Percentiles rank a stretch among this genome's conserved stretches.
phyloP scores from a whole-genome alignment of 306 rosid species.

The Fagus crenata region DNA sequence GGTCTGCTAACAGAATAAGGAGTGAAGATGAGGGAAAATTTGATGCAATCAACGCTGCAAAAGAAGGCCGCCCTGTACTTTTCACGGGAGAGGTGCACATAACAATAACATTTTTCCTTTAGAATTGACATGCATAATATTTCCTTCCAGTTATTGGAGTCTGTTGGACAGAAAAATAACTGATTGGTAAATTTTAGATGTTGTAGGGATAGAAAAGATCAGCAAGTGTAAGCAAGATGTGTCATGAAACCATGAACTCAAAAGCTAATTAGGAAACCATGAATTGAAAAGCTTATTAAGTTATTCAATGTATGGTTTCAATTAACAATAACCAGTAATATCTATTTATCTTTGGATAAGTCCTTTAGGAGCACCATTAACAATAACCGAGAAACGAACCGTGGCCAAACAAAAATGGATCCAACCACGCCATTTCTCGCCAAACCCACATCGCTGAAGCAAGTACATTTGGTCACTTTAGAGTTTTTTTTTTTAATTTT shows the following conservation, averaged over 20 bases:
- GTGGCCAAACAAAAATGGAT: too few relatives aligned
- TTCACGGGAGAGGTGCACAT: constrained; percentile 86
- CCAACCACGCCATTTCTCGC: too few relatives aligned
- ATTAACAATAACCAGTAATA: too few relatives aligned
- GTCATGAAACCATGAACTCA: neutral
- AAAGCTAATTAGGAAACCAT: neutral
- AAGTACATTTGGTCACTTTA: too few relatives aligned
- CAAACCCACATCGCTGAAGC: too few relatives aligned
- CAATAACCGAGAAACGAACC: too few relatives aligned
- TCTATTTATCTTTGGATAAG: too few relatives aligned
- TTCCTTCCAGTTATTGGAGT: constrained; percentile 5
- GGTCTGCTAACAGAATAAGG: constrained; percentile 77
- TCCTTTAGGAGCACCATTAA: too few relatives aligned
- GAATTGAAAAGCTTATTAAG: constrained; percentile 1
- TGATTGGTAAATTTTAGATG: neutral
- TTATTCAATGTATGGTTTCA: neutral
- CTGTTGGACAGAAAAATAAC: neutral
- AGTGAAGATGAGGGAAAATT: constrained; percentile 56
- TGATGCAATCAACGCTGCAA: constrained; percentile 61
- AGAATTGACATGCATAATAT: neutral
- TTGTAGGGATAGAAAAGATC: neutral
- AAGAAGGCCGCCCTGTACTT: constrained; percentile 59
- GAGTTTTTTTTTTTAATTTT: too few relatives aligned
- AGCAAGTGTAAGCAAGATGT: neutral
- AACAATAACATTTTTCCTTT: constrained; percentile 9